Evolutionary conservation across 768 basidiomycete species (phyloP).

Genomic region (Austroboletus eburneus): DNA sequence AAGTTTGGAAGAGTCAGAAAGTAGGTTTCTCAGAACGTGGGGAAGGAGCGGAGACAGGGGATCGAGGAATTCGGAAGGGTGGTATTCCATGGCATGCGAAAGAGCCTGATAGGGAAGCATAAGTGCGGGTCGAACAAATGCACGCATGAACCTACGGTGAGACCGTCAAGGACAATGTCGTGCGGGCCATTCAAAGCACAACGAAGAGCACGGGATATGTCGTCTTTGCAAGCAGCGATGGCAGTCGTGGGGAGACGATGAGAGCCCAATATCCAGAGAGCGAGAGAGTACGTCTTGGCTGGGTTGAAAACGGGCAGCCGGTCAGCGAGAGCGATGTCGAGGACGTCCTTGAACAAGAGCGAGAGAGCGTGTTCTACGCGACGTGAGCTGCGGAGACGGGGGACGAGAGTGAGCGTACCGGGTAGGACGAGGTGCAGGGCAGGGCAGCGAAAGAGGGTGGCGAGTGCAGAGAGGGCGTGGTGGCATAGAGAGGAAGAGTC

Average conservation of each 20-base stretch:
- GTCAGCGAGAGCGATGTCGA: slow-evolving; percentile 38
- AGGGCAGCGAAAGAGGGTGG: slow-evolving; percentile 48
- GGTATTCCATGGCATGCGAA: slow-evolving; percentile 19
- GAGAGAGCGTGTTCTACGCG: slow-evolving; percentile 41
- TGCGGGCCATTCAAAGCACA: slow-evolving; percentile 31
- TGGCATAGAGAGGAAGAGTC: slow-evolving; percentile 48
- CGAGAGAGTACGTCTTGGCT: slow-evolving; percentile 43
- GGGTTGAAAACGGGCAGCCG: slow-evolving; percentile 36
- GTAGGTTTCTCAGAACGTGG: slow-evolving; percentile 13
- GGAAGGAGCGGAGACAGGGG: slow-evolving; percentile 21
- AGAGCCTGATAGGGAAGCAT: slow-evolving; percentile 17
- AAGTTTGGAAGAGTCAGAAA: slow-evolving; percentile 11
- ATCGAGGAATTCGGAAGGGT: slow-evolving; percentile 16
- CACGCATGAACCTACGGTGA: slow-evolving; percentile 21
- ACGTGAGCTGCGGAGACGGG: neutral
- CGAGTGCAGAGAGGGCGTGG: slow-evolving; percentile 47
- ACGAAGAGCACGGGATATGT: slow-evolving; percentile 35
- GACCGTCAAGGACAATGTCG: slow-evolving; percentile 21
- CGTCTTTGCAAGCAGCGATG: slow-evolving; percentile 29
- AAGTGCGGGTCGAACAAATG: neutral
- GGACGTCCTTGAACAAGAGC: slow-evolving; percentile 40
- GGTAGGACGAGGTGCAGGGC: slow-evolving; percentile 43
- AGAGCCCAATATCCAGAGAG: slow-evolving; percentile 46
- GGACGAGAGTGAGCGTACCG: slow-evolving; percentile 36
- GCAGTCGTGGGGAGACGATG: slow-evolving; percentile 44